Conservation (phyloP, 768 basidiomycete genomes). For the Russula earlei region DNA sequence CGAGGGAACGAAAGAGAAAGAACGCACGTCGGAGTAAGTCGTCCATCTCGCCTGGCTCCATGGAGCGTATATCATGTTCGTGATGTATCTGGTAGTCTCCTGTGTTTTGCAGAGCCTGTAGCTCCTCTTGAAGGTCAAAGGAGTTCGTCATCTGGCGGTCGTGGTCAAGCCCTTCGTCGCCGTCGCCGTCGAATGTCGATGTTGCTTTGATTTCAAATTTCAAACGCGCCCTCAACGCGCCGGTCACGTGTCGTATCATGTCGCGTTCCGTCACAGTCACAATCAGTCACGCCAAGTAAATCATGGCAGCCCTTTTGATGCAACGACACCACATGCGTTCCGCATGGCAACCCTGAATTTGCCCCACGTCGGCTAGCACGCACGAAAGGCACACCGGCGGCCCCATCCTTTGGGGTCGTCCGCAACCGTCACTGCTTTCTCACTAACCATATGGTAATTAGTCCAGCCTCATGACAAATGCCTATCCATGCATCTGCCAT, state of each 20-base stretch:
- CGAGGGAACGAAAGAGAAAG: not conserved
- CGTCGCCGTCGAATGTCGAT: too few relatives aligned
- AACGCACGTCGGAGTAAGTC: conserved; percentile 49
- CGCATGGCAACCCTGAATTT: too few relatives aligned
- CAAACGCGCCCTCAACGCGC: conserved; percentile 6
- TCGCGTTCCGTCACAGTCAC: conserved; percentile 7
- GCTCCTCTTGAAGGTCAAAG: conserved; percentile 76
- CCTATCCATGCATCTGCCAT: too few relatives aligned
- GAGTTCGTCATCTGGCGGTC: conserved; percentile 20
- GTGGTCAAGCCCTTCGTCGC: not conserved
- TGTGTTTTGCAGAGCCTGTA: conserved; percentile 52
- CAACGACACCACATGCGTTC: too few relatives aligned
- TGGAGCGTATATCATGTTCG: conserved; percentile 53
- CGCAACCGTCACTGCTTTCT: too few relatives aligned
- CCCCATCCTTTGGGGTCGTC: too few relatives aligned
- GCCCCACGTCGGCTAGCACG: too few relatives aligned
- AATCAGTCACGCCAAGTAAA: not conserved
- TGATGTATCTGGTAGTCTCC: conserved; percentile 56
- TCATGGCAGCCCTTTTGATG: too few relatives aligned
- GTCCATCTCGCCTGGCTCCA: conserved; percentile 37
- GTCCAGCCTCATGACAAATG: too few relatives aligned
- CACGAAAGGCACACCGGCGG: too few relatives aligned
- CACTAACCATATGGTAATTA: too few relatives aligned
- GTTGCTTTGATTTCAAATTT: too few relatives aligned
- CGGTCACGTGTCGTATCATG: conserved; percentile 1